Evolutionary conservation across 768 basidiomycete species (phyloP).

Genomic region (Trametes maxima): DNA sequence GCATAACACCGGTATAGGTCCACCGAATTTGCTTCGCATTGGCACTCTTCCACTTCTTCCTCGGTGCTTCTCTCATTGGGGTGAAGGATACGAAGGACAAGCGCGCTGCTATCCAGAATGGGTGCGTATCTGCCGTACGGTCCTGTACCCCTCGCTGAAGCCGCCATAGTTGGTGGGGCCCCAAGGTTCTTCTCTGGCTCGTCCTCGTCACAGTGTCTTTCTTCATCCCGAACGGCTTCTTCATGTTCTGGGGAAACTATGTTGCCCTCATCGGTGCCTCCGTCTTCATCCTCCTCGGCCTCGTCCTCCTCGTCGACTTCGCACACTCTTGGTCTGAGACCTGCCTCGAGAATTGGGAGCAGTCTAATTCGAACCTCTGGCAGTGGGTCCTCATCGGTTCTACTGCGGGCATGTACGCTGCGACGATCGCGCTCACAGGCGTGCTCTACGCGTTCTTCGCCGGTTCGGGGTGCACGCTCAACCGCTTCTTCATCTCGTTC

Average conservation of each 20-base stretch:
- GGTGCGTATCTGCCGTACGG: constrained; percentile 47
- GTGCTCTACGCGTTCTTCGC: constrained; percentile 93
- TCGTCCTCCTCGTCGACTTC: constrained; percentile 97
- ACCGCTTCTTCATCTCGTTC: constrained; percentile 96
- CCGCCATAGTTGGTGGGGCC: constrained; percentile 90
- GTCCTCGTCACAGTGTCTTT: constrained; percentile 81
- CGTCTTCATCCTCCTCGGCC: constrained; percentile 93
- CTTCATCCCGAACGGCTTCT: constrained; percentile 96
- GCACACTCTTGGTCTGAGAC: constrained; percentile 99
- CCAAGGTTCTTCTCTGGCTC: constrained; percentile 90
- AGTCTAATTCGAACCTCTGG: constrained; percentile 85
- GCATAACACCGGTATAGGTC: constrained; percentile 48
- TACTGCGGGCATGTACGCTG: constrained; percentile 85
- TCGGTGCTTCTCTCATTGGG: constrained; percentile 80
- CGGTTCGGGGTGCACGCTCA: constrained; percentile 81
- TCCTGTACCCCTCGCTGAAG: background rate
- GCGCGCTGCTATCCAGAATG: constrained; percentile 95
- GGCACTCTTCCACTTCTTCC: constrained; percentile 81
- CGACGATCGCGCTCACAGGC: constrained; percentile 82
- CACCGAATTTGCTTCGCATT: constrained; percentile 98
- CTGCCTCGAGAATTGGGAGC: constrained; percentile 95
- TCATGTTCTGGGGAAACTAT: constrained; percentile 98
- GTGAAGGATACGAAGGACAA: constrained; percentile 90
- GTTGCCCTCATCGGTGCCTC: constrained; percentile 89
- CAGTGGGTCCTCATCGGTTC: constrained; percentile 95